Percentiles rank a stretch among this genome's conserved stretches.
phyloP scores from a whole-genome alignment of 257 asterid species.

The Lavandula angustifolia region DNA sequence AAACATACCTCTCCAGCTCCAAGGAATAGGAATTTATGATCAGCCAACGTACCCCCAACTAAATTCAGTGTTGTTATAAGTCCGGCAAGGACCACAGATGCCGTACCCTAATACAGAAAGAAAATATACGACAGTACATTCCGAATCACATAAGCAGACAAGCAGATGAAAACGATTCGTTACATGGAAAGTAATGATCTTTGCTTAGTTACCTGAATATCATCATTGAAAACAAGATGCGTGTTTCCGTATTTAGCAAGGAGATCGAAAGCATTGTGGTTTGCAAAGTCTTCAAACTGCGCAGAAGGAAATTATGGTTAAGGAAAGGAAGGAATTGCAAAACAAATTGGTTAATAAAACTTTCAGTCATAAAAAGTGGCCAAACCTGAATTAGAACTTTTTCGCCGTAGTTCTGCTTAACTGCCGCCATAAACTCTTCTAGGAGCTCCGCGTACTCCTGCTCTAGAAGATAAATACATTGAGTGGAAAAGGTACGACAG shows the following conservation, averaged over 20 bases:
- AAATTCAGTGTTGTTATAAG: conserved; percentile 74
- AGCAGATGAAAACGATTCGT: neutral
- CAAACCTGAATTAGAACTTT: conserved; percentile 89
- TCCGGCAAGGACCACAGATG: conserved; percentile 95
- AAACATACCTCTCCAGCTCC: conserved; percentile 93
- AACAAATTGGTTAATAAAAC: neutral
- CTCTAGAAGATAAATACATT: conserved; percentile 22
- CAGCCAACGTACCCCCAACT: conserved; percentile 84
- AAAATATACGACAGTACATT: conserved; percentile 11
- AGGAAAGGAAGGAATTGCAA: conserved; percentile 27
- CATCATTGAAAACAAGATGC: conserved; percentile 94
- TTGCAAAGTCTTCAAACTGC: conserved; percentile 98
- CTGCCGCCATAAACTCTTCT: conserved; percentile 89
- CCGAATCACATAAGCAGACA: neutral
- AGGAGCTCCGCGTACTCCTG: conserved; percentile 91
- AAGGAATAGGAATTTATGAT: conserved; percentile 84
- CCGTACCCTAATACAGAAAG: conserved; percentile 69
- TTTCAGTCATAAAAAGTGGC: conserved; percentile 15
- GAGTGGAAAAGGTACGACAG: conserved; percentile 10
- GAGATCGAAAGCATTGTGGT: conserved; percentile 96
- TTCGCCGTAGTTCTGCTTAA: conserved; percentile 88
- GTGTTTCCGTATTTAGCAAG: conserved; percentile 83
- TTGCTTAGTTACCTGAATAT: conserved; percentile 66
- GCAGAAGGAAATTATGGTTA: conserved; percentile 10
- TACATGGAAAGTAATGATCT: neutral